Evolutionary conservation across 345 rosid genomes (phyloP).

Genomic region (Hibiscus trionum): DNA sequence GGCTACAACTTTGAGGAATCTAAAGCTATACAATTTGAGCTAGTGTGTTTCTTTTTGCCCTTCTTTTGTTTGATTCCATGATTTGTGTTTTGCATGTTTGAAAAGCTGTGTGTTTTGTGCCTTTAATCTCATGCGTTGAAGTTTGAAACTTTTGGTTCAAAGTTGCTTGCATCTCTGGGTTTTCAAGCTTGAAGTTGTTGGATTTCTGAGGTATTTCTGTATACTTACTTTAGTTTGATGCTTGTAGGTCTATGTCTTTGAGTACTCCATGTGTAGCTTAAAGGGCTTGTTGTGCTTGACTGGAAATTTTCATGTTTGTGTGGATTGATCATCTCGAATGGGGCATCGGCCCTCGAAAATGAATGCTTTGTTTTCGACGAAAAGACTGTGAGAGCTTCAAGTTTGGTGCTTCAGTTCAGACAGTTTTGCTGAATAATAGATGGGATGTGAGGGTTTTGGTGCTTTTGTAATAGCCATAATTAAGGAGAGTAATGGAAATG

Average conservation of each 20-base stretch:
- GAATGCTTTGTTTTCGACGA: slow-evolving; percentile 10
- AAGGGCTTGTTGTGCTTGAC: slow-evolving; percentile 4
- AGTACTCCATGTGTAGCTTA: slow-evolving; percentile 11
- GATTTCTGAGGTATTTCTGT: slow-evolving; percentile 13
- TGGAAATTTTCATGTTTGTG: slow-evolving; percentile 13
- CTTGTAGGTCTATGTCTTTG: slow-evolving; percentile 9
- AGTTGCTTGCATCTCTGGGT: not conserved
- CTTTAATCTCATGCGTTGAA: slow-evolving; percentile 6
- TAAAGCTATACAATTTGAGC: slow-evolving; percentile 13
- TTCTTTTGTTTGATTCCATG: not conserved
- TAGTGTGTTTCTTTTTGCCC: slow-evolving; percentile 12
- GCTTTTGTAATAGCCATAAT: slow-evolving; percentile 3
- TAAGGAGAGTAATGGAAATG: slow-evolving; percentile 29
- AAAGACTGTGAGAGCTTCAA: slow-evolving; percentile 19
- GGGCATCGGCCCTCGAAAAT: not conserved
- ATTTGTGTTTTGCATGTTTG: slow-evolving; percentile 5
- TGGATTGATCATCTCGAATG: slow-evolving; percentile 3
- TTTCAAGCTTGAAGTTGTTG: slow-evolving; percentile 15
- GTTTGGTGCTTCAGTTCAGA: slow-evolving; percentile 17
- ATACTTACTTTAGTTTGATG: not conserved
- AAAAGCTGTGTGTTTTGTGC: slow-evolving; percentile 10
- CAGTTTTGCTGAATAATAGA: slow-evolving; percentile 8
- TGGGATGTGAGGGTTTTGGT: slow-evolving; percentile 9
- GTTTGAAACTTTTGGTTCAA: not conserved
- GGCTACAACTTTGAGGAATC: slow-evolving; percentile 11